Percentiles rank a stretch among this genome's conserved stretches.
Evolutionary conservation across 495 filamentous ascomycete genomes (phyloP).

Genomic region (Chaetomium tenue): DNA sequence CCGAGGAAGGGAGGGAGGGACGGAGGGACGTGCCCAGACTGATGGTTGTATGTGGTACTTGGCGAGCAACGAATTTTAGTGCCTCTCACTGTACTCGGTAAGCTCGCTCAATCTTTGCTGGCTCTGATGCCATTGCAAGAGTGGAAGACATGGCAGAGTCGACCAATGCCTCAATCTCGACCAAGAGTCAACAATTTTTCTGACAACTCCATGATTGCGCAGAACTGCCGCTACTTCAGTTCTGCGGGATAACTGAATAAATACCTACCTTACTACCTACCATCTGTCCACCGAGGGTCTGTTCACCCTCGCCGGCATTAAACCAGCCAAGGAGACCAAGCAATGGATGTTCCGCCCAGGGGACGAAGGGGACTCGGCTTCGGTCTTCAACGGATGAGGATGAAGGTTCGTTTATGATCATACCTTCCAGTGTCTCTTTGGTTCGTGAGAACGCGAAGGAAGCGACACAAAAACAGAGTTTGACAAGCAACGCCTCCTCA

Average conservation of each 20-base stretch:
- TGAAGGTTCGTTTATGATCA: too few relatives aligned
- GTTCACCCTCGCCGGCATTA: background rate
- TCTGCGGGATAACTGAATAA: background rate
- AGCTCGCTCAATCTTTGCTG: background rate
- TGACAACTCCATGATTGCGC: background rate
- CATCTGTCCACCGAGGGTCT: too few relatives aligned
- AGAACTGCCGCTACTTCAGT: background rate
- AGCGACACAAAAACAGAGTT: background rate
- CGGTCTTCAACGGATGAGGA: too few relatives aligned
- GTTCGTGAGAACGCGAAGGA: background rate
- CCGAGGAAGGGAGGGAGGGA: constrained; percentile 15
- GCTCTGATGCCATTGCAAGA: background rate
- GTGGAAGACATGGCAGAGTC: background rate
- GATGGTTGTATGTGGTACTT: constrained; percentile 25
- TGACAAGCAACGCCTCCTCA: background rate
- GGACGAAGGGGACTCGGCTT: background rate
- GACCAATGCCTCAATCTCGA: background rate
- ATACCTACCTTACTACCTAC: too few relatives aligned
- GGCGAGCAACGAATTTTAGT: background rate
- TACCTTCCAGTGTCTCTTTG: background rate
- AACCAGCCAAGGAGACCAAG: background rate
- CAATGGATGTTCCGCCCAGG: background rate
- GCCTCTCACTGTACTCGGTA: background rate
- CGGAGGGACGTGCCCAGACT: constrained; percentile 20
- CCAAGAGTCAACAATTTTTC: background rate